Conservation (phyloP, 371 early-diverging fungal genomes). For the Apophysomyces sp. region DNA sequence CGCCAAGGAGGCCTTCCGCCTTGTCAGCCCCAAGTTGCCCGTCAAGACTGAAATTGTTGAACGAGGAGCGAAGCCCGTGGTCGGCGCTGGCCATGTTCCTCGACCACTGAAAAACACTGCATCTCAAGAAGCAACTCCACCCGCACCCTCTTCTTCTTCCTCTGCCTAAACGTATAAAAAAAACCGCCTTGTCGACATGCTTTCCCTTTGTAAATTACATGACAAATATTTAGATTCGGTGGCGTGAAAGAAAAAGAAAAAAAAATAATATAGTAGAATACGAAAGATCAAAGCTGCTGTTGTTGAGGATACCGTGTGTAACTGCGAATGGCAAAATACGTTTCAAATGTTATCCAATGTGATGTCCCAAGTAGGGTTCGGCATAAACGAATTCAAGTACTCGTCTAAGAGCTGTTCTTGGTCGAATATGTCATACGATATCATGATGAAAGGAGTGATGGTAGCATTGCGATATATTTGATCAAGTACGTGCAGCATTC, state of each 20-base stretch:
- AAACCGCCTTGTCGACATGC: neutral
- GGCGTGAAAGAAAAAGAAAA: neutral
- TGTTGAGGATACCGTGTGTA: too few species aligned
- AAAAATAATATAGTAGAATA: too few species aligned
- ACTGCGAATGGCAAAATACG: too few species aligned
- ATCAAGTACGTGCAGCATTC: too few species aligned
- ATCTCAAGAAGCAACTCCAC: neutral
- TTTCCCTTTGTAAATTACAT: neutral
- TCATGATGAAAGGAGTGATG: too few species aligned
- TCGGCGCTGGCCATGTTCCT: constrained; percentile 46
- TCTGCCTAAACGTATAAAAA: neutral
- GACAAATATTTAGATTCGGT: neutral
- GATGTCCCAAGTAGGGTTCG: too few species aligned
- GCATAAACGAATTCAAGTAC: too few species aligned
- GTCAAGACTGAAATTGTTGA: constrained; percentile 77
- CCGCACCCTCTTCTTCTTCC: constrained; percentile 6
- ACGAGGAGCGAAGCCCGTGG: constrained; percentile 53
- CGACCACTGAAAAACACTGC: neutral
- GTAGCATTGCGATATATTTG: too few species aligned
- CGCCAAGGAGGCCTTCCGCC: constrained; percentile 78
- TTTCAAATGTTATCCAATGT: too few species aligned
- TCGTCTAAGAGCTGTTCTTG: too few species aligned
- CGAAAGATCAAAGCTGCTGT: too few species aligned
- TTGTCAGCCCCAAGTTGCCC: constrained; percentile 71
- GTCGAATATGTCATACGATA: too few species aligned